Evolutionary conservation across 202 grass and related monocot species (phyloP).

Genomic region (Miscanthus sacchariflorus): DNA sequence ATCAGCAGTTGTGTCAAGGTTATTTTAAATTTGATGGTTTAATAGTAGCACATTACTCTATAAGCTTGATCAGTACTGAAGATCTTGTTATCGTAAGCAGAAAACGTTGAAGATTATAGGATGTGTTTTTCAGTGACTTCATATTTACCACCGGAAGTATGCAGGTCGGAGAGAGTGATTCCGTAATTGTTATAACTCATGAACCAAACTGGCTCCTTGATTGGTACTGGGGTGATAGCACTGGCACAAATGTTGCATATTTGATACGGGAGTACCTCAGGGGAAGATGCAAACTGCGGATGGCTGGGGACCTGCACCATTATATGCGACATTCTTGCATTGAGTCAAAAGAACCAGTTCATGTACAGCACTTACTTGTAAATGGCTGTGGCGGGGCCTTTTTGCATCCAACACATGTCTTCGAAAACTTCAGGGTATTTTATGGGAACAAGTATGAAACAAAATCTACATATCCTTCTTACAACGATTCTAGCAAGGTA

Average conservation of each 20-base stretch:
- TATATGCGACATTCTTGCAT: conserved; percentile 92
- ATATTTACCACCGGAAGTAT: conserved; percentile 33
- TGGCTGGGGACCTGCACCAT: conserved; percentile 97
- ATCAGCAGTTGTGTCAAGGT: conserved; percentile 1
- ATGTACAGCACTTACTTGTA: conserved; percentile 88
- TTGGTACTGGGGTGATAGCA: conserved; percentile 94
- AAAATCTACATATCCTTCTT: conserved; percentile 84
- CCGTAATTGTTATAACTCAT: conserved; percentile 94
- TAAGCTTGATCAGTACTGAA: conserved; percentile 17
- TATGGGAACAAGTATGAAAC: conserved; percentile 81
- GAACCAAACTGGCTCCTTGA: conserved; percentile 99
- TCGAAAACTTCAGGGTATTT: conserved; percentile 76
- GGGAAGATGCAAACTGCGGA: conserved; percentile 86
- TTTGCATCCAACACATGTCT: conserved; percentile 96
- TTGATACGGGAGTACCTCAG: conserved; percentile 87
- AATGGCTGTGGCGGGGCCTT: conserved; percentile 99
- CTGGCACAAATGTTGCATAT: conserved; percentile 82
- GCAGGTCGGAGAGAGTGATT: conserved; percentile 85
- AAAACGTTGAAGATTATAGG: conserved; percentile 11
- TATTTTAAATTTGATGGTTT: conserved; percentile 30
- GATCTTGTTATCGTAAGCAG: conserved; percentile 24
- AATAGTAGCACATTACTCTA: conserved; percentile 16
- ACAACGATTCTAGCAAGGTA: conserved; percentile 93
- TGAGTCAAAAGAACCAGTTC: conserved; percentile 60
- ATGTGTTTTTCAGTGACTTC: conserved; percentile 17